Evolutionary conservation across 305 asterid species (phyloP), one percentile per base, ranked within the genome.

Genomic region (Rubia tinctorum): DNA sequence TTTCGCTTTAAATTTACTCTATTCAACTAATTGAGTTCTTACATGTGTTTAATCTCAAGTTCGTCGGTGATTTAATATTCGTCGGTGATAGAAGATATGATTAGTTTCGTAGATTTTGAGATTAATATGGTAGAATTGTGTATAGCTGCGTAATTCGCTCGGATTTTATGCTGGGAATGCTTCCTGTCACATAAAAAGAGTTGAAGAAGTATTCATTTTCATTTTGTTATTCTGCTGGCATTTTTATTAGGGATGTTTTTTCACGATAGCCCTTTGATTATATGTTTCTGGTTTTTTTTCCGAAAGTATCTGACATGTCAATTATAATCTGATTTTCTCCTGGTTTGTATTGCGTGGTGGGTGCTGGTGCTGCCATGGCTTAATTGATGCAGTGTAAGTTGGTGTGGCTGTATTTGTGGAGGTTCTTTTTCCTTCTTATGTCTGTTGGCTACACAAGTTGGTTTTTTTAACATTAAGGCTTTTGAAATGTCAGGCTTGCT

Each of bases 311-410:
- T 49, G 44, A 55, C 7, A 8, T 72, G 47, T 22, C 77, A 15
- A 62, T 73, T 61, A 68, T 77, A 44, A 75, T 66, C 25, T 68
- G 84, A 67, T 78, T 74, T 73, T 73, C 58, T 64, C 66, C 66
- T 22, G 80, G 76, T 73, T 72, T 55, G 79, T 82, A 78, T 63
- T 80, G 66, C 51, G 20, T 66, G 80, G 59, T n/a, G 47, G 79
- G 74, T 73, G 53, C 30, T 76, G 25, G 10, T 53, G 61, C 12
- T n/a, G 61, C 8, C 17, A 7, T 55, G 70, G 78, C 77, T 74
- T 55, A 23, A 71, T 72, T 83, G 79, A 73, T 85, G 73, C 90
- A 91, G 98, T 93, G 97, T 93, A 91, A 93, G 96, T 87, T 76
- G 62, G 27, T 95, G 85, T 75, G 58, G 39, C 68, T 49, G 42